Evolutionary conservation across 2,329 filamentous ascomycete genomes (phyloP), one percentile per base, ranked within the genome.

Genomic region (Pestalotiopsis sp.): DNA sequence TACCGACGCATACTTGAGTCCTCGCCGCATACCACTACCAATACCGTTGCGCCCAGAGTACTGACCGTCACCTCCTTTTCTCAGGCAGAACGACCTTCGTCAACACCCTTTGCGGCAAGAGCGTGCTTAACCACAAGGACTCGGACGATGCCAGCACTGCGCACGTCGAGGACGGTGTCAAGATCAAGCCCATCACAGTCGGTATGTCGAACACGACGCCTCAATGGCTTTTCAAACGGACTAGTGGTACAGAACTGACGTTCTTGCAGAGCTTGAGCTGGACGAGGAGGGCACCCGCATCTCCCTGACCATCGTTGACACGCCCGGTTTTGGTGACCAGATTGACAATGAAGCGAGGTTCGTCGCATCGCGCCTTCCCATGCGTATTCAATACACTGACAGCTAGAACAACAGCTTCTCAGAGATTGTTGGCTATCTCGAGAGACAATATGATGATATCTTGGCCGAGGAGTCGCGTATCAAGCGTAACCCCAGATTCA

Each of bases 401-500:
- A 62, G 12, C 38, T 20, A 20, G 12, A 14, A 31, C 68, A 14
- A 23, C 74, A 97, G 94, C 86, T 99, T 99, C 82, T 92, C 92
- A 77, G 96, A 98, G 84, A 99, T 99, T 78, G 95, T 97, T 75
- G 95, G 95, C 75, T 98, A 97, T 85, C 93, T 99, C 78, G 96
- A 99, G 89, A 91, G 95, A 85, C 95, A 99, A 90, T 98, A 98
- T 84, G 96, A 99, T 84, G 95, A 98, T 82, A 98, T 99, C 87
- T 90, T 99, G 77, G 95, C 96, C 72, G 95, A 98, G 86, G 96
- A 99, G 87, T 98, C 96, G 78, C 94, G 96, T 87, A 99, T 99
- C 89, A 99, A 99, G 93, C 96, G 96, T 94, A 99, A 99, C 87
- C 96, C 96, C 76, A 92, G 96, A 79, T 99, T 99, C 92, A 92